Evolutionary conservation across 768 basidiomycete genomes (phyloP), one percentile per base, ranked within the genome.

Genomic region (Myochromella boudieri): DNA sequence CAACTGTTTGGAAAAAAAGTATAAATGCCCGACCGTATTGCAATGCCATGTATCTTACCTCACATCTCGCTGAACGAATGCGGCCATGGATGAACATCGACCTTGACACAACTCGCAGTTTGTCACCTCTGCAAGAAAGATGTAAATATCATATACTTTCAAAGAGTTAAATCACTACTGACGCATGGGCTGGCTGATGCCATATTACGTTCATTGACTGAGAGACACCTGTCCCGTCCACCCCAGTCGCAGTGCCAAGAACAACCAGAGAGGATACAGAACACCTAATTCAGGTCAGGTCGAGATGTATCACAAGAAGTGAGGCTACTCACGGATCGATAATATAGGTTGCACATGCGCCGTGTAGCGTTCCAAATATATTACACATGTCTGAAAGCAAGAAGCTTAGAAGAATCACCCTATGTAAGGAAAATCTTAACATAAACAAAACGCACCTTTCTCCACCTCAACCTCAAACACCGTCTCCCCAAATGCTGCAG

Each of bases 321-420:
- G 15, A 28, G 29, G 32, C 6, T n/a, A 62, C 78, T 21, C 51
- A 77, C 82, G 68, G 67, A 61, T 82, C 81, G 24, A 82, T 68
- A 24, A 84, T 66, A 51, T 80, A 72, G 0, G 76, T 78, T 3
- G 76, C 71, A 54, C 80, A 83, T 4, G 68, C 80, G 1, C 81
- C 82, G 42, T 84, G 82, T n/a, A 84, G 45, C 14, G 64, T 70
- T 6, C 73, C 68, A 42, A 59, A 60, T 12, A 67, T 55, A 40
- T 82, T 82, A 49, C 78, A 66, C 81, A 84, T 82, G 44, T 82
- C 82, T 83, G 26, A 22, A 46, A 44, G 4, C 7, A 8, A 18
- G 12, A 34, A 17, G 33, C 14, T 34, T 14, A 17, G 18, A 34
- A 12, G 33, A 34, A n/a, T 34, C 6, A n/a, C 5, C 18, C 27